Evolutionary conservation across 108 stramenopile genomes (phyloP).

Genomic region (Epithemia pelagica): DNA sequence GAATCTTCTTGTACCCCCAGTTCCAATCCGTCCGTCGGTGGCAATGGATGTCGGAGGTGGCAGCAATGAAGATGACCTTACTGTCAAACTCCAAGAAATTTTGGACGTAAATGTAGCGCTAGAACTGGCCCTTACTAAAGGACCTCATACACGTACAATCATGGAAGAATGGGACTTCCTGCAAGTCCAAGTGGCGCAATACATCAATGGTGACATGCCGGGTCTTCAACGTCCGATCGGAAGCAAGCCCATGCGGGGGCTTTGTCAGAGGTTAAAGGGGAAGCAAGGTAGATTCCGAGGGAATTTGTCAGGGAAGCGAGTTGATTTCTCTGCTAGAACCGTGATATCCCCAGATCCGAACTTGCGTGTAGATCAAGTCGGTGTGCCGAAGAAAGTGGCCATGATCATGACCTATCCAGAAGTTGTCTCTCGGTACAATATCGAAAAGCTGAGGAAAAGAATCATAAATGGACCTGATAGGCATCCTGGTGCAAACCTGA

Average conservation of each 20-base stretch:
- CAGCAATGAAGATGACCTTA: conserved; percentile 97
- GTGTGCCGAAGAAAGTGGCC: conserved; percentile 93
- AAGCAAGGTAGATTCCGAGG: conserved; percentile 97
- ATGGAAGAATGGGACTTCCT: conserved; percentile 97
- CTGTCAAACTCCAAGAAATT: conserved; percentile 96
- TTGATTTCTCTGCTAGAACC: conserved; percentile 96
- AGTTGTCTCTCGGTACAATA: conserved; percentile 91
- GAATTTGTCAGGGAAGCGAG: conserved; percentile 96
- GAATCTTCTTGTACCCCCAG: conserved; percentile 93
- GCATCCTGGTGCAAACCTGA: conserved; percentile 97
- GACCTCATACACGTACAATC: conserved; percentile 87
- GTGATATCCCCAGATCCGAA: conserved; percentile 99
- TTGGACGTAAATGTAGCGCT: conserved; percentile 93
- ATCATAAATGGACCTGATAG: conserved; percentile 89
- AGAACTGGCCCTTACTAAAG: conserved; percentile 75
- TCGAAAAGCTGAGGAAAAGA: conserved; percentile 78
- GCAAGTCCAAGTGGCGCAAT: conserved; percentile 93
- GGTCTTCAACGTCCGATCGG: conserved; percentile 85
- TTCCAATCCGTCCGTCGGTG: conserved; percentile 99
- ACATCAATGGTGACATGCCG: conserved; percentile 95
- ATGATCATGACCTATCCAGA: conserved; percentile 97
- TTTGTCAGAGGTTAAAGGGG: conserved; percentile 95
- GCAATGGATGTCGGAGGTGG: conserved; percentile 97
- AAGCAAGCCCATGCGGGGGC: conserved; percentile 91
- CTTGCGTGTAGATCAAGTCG: conserved; percentile 90